Conservation (phyloP, 805 yeast genomes). For the Kockiozyma suomiensis region DNA sequence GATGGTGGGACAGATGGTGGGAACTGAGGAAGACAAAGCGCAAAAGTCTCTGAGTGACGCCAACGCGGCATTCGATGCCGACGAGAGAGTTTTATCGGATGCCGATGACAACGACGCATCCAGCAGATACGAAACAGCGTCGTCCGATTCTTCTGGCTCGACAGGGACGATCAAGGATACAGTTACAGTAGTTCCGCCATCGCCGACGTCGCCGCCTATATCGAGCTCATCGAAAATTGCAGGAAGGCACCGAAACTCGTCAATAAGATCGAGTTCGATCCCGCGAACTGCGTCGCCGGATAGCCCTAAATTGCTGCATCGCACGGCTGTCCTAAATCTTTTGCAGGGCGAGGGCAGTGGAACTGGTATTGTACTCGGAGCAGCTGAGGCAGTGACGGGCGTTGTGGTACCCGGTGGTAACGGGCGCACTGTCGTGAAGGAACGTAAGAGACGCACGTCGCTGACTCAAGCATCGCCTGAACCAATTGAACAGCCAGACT, state of each 20-base stretch:
- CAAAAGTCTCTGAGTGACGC: not conserved
- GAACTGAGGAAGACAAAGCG: not conserved
- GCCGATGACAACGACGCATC: not conserved
- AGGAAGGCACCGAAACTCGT: slow-evolving; percentile 1
- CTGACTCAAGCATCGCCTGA: slow-evolving; percentile 4
- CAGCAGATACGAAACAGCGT: slow-evolving; percentile 1
- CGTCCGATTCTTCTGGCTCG: slow-evolving; percentile 1
- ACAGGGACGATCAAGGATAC: slow-evolving; percentile 7
- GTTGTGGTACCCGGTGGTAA: slow-evolving; percentile 15
- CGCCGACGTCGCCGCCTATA: not conserved
- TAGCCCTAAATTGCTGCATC: not conserved
- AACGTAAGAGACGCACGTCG: not conserved
- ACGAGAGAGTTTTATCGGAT: not conserved
- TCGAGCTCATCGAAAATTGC: not conserved
- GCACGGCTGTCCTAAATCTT: not conserved
- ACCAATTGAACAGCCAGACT: slow-evolving; percentile 1
- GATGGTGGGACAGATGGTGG: not conserved
- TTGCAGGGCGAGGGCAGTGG: not conserved
- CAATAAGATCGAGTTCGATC: slow-evolving; percentile 6
- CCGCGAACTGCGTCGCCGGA: slow-evolving; percentile 10
- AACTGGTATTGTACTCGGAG: slow-evolving; percentile 14
- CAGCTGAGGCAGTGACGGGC: slow-evolving; percentile 22
- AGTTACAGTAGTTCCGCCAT: not conserved
- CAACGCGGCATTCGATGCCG: not conserved
- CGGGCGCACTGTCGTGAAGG: slow-evolving; percentile 1